Conservation (phyloP, 2,329 filamentous ascomycete species). For the Fonsecaea erecta region DNA sequence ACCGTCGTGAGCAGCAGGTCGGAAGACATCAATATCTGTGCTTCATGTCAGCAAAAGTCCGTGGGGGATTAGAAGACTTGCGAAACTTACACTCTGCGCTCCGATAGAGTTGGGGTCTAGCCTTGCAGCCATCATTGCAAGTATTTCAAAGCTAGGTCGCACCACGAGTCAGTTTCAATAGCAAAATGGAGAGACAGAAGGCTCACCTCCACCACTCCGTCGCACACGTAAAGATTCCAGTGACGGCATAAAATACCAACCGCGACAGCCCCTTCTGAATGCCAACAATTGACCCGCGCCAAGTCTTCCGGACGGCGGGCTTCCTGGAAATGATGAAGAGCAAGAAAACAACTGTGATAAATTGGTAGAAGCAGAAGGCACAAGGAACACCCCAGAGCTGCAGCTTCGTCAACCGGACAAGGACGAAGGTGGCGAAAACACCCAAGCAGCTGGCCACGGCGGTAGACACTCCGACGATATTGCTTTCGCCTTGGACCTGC, state of each 20-base stretch:
- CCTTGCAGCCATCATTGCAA: constrained; percentile 30
- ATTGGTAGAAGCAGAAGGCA: constrained; percentile 26
- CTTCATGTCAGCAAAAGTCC: background rate
- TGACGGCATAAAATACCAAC: constrained; percentile 24
- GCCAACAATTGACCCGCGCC: constrained; percentile 3
- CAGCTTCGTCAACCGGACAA: constrained; percentile 17
- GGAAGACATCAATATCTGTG: constrained; percentile 29
- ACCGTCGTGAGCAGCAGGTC: constrained; percentile 29
- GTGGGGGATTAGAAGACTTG: background rate
- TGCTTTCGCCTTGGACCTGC: constrained; percentile 23
- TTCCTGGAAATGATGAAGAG: constrained; percentile 3
- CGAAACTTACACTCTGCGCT: constrained; percentile 25
- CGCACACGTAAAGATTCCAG: constrained; percentile 29
- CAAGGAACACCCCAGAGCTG: constrained; percentile 15
- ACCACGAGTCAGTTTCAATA: background rate
- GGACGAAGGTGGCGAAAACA: constrained; percentile 15
- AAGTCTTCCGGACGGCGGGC: constrained; percentile 15
- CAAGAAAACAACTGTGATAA: constrained; percentile 10
- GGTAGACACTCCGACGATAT: constrained; percentile 13
- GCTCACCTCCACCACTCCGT: constrained; percentile 32
- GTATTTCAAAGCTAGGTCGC: constrained; percentile 22
- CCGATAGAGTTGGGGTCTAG: constrained; percentile 22
- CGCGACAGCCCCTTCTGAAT: constrained; percentile 1
- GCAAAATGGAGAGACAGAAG: background rate
- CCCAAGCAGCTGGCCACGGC: constrained; percentile 7